Evolutionary conservation across 106 monocot species (phyloP), one percentile per base, ranked within the genome.

Genomic region (Phalaenopsis equestris): DNA sequence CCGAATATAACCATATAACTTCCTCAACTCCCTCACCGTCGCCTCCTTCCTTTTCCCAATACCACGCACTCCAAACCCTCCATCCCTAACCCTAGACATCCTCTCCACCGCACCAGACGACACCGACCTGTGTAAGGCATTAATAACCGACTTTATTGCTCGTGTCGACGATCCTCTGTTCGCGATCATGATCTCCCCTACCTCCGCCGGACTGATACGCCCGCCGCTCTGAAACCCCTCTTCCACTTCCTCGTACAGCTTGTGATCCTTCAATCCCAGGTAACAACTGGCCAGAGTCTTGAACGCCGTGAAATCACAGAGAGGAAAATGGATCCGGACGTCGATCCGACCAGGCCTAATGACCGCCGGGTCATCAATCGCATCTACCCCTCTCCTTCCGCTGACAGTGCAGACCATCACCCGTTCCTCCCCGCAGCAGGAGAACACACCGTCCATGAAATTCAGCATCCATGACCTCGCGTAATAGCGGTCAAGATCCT

Each of bases 161-260:
- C 91, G 78, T 78, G 84, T 86, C 8, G 91, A 86, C 18, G 88
- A 84, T 1, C 80, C 86, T 75, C 81, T 77, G 86, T 86, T 80
- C 1, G 86, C 84, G 4, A 91, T 86, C 88, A 91, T 86, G 74
- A 91, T 91, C 86, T 91, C 88, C 41, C 91, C 88, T 52, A 91
- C 82, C 83, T 88, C 91, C 0, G 84, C 86, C 0, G 79, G 86
- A 79, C 91, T 91, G 37, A 88, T 61, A 64, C 56, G 78, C 2
- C 75, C 86, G 0, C 88, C 91, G 56, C 14, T 72, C 76, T 82
- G 84, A 80, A 91, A 91, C 5, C 78, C 86, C 80, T 91, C 88
- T 78, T 88, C 86, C 57, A 91, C 88, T 37, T 82, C 75, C 1
- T 84, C 80, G 56, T 85, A 91, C 75, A 91, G 84, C 80, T 86